Evolutionary conservation across 257 asterid genomes (phyloP), one percentile per base, ranked within the genome.

Genomic region (Nicotiana otophora): DNA sequence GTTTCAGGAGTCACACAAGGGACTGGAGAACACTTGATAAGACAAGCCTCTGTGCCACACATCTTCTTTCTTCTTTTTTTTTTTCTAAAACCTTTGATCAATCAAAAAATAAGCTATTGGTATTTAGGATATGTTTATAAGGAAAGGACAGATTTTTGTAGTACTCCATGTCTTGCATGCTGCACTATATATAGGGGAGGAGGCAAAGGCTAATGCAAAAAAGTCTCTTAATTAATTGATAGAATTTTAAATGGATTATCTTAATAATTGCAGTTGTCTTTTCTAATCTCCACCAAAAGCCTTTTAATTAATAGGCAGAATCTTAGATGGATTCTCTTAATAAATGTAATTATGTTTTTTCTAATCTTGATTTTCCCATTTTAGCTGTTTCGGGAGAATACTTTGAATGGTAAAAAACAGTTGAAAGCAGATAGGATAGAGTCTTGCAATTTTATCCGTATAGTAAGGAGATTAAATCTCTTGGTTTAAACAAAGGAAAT

Each of bases 31-130:
- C 14, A 39, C 82, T 77, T 87, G 86, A 76, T 84, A 63, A 76
- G 42, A 48, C 69, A 77, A 58, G 70, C 72, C 48, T 84, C 89
- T 65, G 88, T 86, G 19, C 89, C 91, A 61, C 90, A 86, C 95
- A 91, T 92, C 68, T 48, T 83, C 17, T 67, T 36, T 84, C 3
- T 31, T 31, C 33, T 23, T 39, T 33, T 48, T 7, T 55, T 7
- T 10, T 77, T 57, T 76, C 8, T 9, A 30, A 17, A 31, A 30
- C 17, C n/a, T 17, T 77, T 55, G 64, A 23, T 57, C 8, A 16
- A 77, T 12, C 46, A 51, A 55, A 48, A 46, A 42, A 20, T 20
- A n/a, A 61, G 58, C 19, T 53, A 53, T 11, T 61, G 30, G 2
- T 61, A 61, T 53, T 53, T 61, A 8, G 30, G 16, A 33, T 36